phyloP scores from a whole-genome alignment of 1,284 basidiomycete genomes.

The Trichosporon coremiiforme region DNA sequence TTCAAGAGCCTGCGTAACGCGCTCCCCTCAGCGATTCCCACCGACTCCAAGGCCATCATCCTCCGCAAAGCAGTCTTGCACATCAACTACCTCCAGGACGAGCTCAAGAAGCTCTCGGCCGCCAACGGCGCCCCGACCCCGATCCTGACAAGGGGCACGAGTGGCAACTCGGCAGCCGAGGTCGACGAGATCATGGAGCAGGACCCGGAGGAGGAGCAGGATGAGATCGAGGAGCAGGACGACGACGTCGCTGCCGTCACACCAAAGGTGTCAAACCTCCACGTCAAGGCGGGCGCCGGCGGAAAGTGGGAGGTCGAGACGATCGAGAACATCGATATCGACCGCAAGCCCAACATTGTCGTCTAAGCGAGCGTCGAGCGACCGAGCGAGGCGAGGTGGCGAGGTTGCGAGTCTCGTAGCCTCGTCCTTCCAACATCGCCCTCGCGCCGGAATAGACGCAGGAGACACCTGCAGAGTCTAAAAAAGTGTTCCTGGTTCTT shows the following conservation, averaged over 20 bases:
- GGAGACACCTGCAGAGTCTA: no score
- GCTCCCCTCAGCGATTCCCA: slow-evolving; percentile 42
- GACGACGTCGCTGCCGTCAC: slow-evolving; percentile 11
- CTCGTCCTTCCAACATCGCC: no score
- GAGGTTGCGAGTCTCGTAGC: no score
- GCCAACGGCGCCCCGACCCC: slow-evolving; percentile 11
- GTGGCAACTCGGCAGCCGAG: slow-evolving; percentile 30
- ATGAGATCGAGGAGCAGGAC: slow-evolving; percentile 25
- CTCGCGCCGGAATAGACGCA: no score
- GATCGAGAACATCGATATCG: slow-evolving; percentile 30
- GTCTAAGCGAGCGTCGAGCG: background rate
- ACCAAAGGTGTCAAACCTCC: slow-evolving; percentile 4
- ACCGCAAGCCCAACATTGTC: slow-evolving; percentile 24
- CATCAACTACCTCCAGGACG: slow-evolving; percentile 44
- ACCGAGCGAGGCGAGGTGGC: background rate
- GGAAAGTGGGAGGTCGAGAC: slow-evolving; percentile 9
- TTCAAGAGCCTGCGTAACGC: slow-evolving; percentile 45
- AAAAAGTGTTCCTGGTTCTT: no score
- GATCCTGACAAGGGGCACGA: slow-evolving; percentile 24
- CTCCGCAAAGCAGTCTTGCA: slow-evolving; percentile 52
- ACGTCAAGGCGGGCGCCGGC: slow-evolving; percentile 14
- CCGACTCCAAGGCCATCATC: slow-evolving; percentile 53
- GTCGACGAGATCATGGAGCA: background rate
- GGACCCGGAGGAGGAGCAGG: slow-evolving; percentile 20
- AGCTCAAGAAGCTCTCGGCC: slow-evolving; percentile 24